phyloP scores from a whole-genome alignment of 192 early-diverging fungal genomes.

The Fimicolochytrium jonesii region DNA sequence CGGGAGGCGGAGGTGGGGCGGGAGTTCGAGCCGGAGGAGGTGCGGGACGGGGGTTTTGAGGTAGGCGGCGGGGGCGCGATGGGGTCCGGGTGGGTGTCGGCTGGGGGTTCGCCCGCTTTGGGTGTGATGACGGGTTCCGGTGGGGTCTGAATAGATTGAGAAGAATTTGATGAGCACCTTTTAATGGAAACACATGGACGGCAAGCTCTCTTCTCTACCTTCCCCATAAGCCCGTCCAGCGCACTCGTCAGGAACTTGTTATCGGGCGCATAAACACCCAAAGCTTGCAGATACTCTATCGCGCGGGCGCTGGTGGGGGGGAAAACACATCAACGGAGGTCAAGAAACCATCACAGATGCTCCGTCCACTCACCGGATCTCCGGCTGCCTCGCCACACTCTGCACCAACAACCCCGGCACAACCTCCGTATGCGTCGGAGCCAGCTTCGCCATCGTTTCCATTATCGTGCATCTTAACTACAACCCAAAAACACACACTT shows the following conservation, averaged over 20 bases:
- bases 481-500: neutral
- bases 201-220: no score
- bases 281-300: constrained; percentile 13
- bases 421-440: constrained; percentile 20
- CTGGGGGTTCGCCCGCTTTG: no score
- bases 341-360: no score
- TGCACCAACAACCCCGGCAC: constrained; percentile 38
- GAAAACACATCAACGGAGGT: neutral
- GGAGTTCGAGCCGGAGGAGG: no score
- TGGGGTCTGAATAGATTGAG: no score
- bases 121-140: no score
- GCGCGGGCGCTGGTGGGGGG: constrained; percentile 25
- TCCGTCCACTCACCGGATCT: constrained; percentile 31
- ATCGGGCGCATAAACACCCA: constrained; percentile 26
- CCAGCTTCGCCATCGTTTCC: constrained; percentile 24
- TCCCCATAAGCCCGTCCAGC: constrained; percentile 11
- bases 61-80: no score
- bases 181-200: no score
- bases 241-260: constrained; percentile 13
- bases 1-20: no score
- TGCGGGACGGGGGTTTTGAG: no score
- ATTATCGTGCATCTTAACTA: constrained; percentile 29
- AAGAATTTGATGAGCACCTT: no score
- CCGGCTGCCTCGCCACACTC: constrained; percentile 16
- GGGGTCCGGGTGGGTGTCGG: no score